Percentiles rank a stretch among this genome's conserved stretches.
Conservation (phyloP, 768 basidiomycete species). For the Boletus rex-veris region DNA sequence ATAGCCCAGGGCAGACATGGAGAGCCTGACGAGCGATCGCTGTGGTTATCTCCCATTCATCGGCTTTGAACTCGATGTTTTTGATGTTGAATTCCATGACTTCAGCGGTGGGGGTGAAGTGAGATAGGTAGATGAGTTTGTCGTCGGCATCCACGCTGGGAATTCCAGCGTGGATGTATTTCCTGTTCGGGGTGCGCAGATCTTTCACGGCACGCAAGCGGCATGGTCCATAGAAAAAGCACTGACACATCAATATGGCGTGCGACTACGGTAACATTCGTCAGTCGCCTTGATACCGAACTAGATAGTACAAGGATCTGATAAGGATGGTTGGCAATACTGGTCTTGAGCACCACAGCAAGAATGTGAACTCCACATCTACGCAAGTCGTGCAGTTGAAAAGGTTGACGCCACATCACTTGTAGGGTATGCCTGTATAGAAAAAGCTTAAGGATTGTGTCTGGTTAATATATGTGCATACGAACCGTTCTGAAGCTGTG, state of each 20-base stretch:
- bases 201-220: not conserved
- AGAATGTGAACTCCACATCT: not conserved
- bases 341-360: not conserved
- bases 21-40: conserved; percentile 49
- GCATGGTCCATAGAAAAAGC: not conserved
- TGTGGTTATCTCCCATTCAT: conserved; percentile 55
- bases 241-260: too few relatives aligned
- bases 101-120: not conserved
- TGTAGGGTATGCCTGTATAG: conserved; percentile 30
- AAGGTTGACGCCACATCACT: conserved; percentile 10
- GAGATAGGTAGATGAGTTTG: not conserved
- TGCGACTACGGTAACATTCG: too few relatives aligned
- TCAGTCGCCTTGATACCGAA: too few relatives aligned
- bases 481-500: conserved; percentile 48
- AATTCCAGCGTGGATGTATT: not conserved
- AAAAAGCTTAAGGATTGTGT: not conserved
- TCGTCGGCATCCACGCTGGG: too few relatives aligned
- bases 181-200: conserved; percentile 6
- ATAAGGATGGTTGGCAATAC: not conserved
- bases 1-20: conserved; percentile 38
- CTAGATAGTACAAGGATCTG: not conserved
- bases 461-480: not conserved
- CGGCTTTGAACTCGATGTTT: conserved; percentile 36
- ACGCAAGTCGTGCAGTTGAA: not conserved
- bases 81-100: conserved; percentile 40